Conservation (phyloP, 2,329 filamentous ascomycete species). For the Colletotrichum euphorbiae region DNA sequence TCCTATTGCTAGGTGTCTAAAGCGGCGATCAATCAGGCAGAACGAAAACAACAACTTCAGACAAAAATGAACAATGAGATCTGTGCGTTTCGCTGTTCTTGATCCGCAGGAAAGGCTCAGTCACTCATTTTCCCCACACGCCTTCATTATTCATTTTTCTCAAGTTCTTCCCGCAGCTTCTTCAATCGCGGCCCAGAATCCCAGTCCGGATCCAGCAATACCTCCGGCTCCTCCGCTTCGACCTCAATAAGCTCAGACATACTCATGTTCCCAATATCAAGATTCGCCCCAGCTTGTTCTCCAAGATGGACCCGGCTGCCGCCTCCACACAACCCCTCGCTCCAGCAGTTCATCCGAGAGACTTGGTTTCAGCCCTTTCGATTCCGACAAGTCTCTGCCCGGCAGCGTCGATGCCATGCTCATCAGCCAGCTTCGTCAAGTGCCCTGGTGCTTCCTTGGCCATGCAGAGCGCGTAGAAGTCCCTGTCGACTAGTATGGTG, state of each 20-base stretch:
- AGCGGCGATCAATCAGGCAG: too few species aligned
- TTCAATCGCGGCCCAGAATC: constrained; percentile 56
- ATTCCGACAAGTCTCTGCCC: not conserved
- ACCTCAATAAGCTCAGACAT: not conserved
- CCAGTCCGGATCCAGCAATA: not conserved
- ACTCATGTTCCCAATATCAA: not conserved
- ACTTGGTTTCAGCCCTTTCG: too few species aligned
- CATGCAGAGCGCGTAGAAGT: not conserved
- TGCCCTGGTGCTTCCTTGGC: not conserved
- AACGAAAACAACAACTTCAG: too few species aligned
- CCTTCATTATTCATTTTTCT: too few species aligned
- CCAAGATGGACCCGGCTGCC: not conserved
- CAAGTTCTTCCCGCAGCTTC: not conserved
- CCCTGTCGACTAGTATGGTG: not conserved
- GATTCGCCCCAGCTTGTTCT: not conserved
- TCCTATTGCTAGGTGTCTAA: too few species aligned
- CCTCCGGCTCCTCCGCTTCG: not conserved
- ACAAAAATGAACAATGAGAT: too few species aligned
- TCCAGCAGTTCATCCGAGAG: not conserved
- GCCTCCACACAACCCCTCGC: not conserved
- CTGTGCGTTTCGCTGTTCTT: too few species aligned
- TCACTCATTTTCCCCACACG: too few species aligned
- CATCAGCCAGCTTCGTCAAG: not conserved
- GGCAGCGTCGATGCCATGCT: not conserved
- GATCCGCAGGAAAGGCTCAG: too few species aligned